Conservation (phyloP, 2,329 filamentous ascomycete species). For the Paraphoma chrysanthemicola region DNA sequence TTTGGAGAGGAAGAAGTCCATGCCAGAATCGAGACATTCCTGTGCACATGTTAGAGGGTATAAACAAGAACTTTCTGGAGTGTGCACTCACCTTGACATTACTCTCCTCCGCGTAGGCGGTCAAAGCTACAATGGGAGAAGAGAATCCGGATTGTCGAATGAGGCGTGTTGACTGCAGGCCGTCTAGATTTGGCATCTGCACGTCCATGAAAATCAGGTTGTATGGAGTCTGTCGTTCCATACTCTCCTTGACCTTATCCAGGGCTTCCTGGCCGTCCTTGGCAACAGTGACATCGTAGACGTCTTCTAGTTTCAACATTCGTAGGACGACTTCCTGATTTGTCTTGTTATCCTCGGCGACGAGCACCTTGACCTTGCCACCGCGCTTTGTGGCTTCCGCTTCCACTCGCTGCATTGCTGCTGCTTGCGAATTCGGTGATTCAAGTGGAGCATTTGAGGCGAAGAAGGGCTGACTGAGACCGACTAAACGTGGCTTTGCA, state of each 20-base stretch:
- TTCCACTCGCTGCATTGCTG: slow-evolving; percentile 70
- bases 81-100: slow-evolving; percentile 76
- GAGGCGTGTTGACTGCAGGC: slow-evolving; percentile 81
- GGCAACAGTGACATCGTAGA: slow-evolving; percentile 88
- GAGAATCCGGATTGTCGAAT: slow-evolving; percentile 88
- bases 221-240: slow-evolving; percentile 75
- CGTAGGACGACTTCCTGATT: slow-evolving; percentile 60
- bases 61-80: background rate
- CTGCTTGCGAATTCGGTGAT: slow-evolving; percentile 66
- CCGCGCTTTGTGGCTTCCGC: slow-evolving; percentile 63
- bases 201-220: slow-evolving; percentile 97
- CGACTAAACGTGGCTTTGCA: slow-evolving; percentile 78
- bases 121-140: slow-evolving; percentile 87
- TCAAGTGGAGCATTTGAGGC: slow-evolving; percentile 56
- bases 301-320: slow-evolving; percentile 76
- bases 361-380: slow-evolving; percentile 77
- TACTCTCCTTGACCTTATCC: slow-evolving; percentile 81
- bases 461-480: slow-evolving; percentile 85
- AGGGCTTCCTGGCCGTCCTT: slow-evolving; percentile 80
- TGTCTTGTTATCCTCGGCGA: slow-evolving; percentile 78
- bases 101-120: slow-evolving; percentile 88
- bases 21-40: slow-evolving; percentile 78
- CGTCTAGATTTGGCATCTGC: slow-evolving; percentile 91
- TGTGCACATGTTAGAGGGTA: slow-evolving; percentile 25
- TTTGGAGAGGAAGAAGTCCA: slow-evolving; percentile 85